Base-by-base conservation (phyloP, 1,284 basidiomycete species). In the Blastosporella zonata region DNA sequence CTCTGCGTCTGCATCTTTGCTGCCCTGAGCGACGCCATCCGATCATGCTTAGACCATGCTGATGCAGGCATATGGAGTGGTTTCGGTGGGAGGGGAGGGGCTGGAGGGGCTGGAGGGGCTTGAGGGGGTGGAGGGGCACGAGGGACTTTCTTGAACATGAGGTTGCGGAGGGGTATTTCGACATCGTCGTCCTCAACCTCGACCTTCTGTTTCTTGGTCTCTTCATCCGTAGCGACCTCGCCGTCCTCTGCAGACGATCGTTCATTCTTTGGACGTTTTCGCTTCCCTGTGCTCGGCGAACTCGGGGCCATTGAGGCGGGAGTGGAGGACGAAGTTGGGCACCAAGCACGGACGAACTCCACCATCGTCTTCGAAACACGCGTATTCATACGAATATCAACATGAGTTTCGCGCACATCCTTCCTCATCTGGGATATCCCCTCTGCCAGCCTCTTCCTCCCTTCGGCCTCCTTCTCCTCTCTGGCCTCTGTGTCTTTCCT, bases 381-480 rank as follows among this genome's bases (percentile, higher is more conserved):
- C 2, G 58, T 46, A 45, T 83, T 82, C 69, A 76, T 71, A 43
- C 80, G 66, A 10, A 82, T 72, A 62, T 82, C 80, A 6, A 66
- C 55, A 54, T 82, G 77, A 12, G 62, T 60, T 34, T 55, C 51
- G 13, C 85, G 62, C 17, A 82, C 74, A n/a, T 72, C 60, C 10
- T 55, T 59, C 17, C 84, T 67, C 78, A 87, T 75, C 2, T 63
- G 60, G 1, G 56, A 59, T 3, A 87, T 73, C 0, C 70, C 72
- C 22, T 60, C 57, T 0, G 73, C 68, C 25, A 87, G 55, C 56
- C 73, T 69, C 0, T 54, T 52, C 50, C 67, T 46, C 0, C 67
- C 62, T 49, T 76, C 52, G n/a, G 51, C 55, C 22, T 60, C 53
- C 25, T 18, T 43, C 23, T 18, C 35, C 28, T 42, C 40, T 10